Base-by-base conservation (phyloP, 2,329 filamentous ascomycete genomes). In the Venturia nashicola region DNA sequence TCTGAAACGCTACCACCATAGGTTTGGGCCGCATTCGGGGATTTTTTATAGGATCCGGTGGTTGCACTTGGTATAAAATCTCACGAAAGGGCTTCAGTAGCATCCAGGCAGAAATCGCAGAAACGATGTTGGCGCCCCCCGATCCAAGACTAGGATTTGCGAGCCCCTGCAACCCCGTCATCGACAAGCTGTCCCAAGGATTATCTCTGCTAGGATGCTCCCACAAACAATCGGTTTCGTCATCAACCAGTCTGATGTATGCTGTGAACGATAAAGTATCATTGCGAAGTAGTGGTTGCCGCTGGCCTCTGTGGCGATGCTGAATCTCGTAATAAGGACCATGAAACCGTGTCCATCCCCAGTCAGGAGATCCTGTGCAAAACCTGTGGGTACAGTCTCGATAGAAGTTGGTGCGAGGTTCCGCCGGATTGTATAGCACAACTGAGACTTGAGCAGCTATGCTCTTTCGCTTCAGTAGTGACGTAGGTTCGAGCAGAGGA, bases 321-420 rank as follows among this genome's bases (percentile, higher is more conserved):
- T 83, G 79, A 61, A 86, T 83, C 55, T 85, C 78, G 65, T 82
- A 80, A 73, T 82, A 82, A 5, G 82, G 82, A 6, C 80, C 80
- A 68, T 82, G 79, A 70, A 85, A 86, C 65, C 83, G 80, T 42
- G 82, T 83, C 83, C 83, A 86, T 2, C 84, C 84, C 79, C 83
- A 86, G 68, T 87, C 84, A 14, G 83, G 72, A 51, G 82, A 83
- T 61, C 80, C 76, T 40, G 78, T 77, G 68, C 81, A 82, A 72
- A 85, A 87, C 64, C 84, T 82, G 70, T 86, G 83, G 59, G 79
- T 77, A 51, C 82, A 83, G 14, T 79, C 81, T 63, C 82, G 78
- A 68, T 78, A 79, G 70, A 80, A 80, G 65, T 82, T 78, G 5
- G 83, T 82, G 7, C 83, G 79, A 57, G 84, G 84, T 68, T 86